A percentile compares a stretch with the other conserved stretches of the same genome.
Evolutionary conservation across 768 basidiomycete genomes (phyloP).

Genomic region (Naganishia friedmannii): DNA sequence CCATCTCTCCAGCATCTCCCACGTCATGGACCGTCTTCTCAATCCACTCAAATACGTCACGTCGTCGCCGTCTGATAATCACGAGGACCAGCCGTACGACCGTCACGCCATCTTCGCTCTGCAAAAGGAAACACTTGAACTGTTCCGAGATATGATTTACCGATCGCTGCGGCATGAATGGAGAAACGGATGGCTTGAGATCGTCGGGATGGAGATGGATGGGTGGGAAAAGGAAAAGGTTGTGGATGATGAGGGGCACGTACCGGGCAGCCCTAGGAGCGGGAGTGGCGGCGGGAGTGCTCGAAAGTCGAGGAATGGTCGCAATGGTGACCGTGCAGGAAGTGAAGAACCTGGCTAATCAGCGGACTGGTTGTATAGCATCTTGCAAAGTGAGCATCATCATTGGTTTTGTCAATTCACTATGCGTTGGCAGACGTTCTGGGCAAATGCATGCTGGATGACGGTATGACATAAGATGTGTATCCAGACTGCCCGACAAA

Average conservation of each 20-base stretch:
- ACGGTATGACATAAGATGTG: not conserved
- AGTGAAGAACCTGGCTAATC: conserved; percentile 13
- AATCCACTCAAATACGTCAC: conserved; percentile 6
- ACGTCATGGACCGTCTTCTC: conserved; percentile 13
- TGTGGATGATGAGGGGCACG: not conserved
- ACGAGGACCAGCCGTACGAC: conserved; percentile 5
- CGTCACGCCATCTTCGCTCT: conserved; percentile 12
- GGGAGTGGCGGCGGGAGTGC: conserved; percentile 14
- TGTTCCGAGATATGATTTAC: conserved; percentile 18
- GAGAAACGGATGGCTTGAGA: conserved; percentile 9
- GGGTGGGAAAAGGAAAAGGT: conserved; percentile 20
- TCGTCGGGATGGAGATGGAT: conserved; percentile 24
- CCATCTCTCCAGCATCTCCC: not conserved
- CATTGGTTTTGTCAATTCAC: too few relatives aligned
- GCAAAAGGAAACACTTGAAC: conserved; percentile 20
- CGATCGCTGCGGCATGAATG: conserved; percentile 14
- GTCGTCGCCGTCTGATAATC: not conserved
- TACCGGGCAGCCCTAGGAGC: conserved; percentile 5
- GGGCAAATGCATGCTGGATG: not conserved
- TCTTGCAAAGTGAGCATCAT: too few relatives aligned
- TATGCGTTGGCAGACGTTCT: not conserved
- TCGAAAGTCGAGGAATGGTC: conserved; percentile 10
- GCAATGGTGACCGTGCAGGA: conserved; percentile 16
- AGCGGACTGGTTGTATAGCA: too few relatives aligned
- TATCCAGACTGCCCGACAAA: not conserved